Percentiles rank a stretch among this genome's conserved stretches.
These are phyloP conservation scores for Aspergillus tanneri DNA, from an alignment of 2,329 filamentous ascomycete genomes.

Conservation along the genomic window DNA sequence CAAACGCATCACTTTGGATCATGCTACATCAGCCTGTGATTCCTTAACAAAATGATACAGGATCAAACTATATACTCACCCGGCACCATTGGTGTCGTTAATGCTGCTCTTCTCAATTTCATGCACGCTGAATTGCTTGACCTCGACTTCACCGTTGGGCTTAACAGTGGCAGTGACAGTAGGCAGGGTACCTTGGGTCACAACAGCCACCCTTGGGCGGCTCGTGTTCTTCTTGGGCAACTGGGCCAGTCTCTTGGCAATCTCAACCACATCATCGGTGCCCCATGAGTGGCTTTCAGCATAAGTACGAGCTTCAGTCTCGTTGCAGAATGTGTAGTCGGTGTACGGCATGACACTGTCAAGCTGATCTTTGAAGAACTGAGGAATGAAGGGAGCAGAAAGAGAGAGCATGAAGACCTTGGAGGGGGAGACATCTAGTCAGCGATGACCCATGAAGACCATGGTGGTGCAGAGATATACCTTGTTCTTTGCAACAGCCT, in stretches of 20 bases:
- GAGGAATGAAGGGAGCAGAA: constrained; percentile 90
- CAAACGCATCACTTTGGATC: constrained; percentile 75
- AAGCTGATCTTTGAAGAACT: constrained; percentile 97
- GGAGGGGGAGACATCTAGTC: too few relatives aligned
- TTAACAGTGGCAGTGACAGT: constrained; percentile 77
- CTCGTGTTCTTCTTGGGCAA: constrained; percentile 88
- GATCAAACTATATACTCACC: constrained; percentile 43
- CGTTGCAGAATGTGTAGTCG: constrained; percentile 95
- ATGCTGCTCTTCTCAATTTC: constrained; percentile 75
- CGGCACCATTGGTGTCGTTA: constrained; percentile 94
- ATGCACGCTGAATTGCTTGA: constrained; percentile 79
- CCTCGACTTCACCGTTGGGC: constrained; percentile 61
- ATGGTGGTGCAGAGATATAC: too few relatives aligned
- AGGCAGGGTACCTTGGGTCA: constrained; percentile 92
- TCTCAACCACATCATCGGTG: constrained; percentile 75
- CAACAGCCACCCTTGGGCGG: constrained; percentile 80
- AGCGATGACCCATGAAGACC: too few relatives aligned
- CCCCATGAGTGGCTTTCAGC: constrained; percentile 75
- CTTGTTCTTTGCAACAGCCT: constrained; percentile 89
- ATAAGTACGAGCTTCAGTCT: constrained; percentile 88
- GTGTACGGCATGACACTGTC: constrained; percentile 86
- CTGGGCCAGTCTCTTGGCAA: constrained; percentile 80
- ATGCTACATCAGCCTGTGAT: constrained; percentile 15
- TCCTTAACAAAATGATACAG: background rate
- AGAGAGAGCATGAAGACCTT: constrained; percentile 81